Conservation (phyloP, 2,329 filamentous ascomycete genomes). For the Metarhizium brunneum region DNA sequence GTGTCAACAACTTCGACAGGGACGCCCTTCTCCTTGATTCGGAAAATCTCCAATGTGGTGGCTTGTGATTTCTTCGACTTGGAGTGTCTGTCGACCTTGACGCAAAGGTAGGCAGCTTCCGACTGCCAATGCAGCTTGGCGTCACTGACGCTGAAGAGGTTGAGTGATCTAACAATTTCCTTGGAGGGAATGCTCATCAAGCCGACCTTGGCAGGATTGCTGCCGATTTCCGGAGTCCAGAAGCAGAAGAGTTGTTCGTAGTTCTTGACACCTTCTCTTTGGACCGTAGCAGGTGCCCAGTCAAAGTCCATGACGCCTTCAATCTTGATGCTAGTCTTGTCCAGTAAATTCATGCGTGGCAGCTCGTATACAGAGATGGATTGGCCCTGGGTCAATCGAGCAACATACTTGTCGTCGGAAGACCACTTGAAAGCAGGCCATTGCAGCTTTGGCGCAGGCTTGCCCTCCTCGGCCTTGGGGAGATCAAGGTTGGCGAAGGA, state of each 20-base stretch:
- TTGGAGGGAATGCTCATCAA: conserved; percentile 95
- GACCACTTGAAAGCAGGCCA: conserved; percentile 99
- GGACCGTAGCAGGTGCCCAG: conserved; percentile 80
- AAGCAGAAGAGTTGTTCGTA: conserved; percentile 97
- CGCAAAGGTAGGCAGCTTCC: conserved; percentile 84
- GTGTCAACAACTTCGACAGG: conserved; percentile 96
- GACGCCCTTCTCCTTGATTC: conserved; percentile 92
- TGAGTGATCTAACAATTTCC: conserved; percentile 86
- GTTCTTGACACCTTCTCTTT: conserved; percentile 75
- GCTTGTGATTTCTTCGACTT: conserved; percentile 98
- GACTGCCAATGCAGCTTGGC: conserved; percentile 99
- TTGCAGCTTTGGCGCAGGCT: conserved; percentile 74
- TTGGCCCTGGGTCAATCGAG: conserved; percentile 76
- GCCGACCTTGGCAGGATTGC: conserved; percentile 93
- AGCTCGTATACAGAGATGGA: conserved; percentile 89
- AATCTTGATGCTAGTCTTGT: conserved; percentile 90
- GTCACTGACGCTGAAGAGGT: conserved; percentile 96
- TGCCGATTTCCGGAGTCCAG: conserved; percentile 97
- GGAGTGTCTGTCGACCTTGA: conserved; percentile 97
- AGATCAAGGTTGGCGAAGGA: conserved; percentile 89
- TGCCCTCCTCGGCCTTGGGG: conserved; percentile 48
- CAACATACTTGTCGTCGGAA: conserved; percentile 92
- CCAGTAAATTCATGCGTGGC: conserved; percentile 79
- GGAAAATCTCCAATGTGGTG: conserved; percentile 97
- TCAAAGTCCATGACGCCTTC: conserved; percentile 97